These are phyloP conservation scores for Dioszegia crocea DNA, from an alignment of 768 basidiomycete species.

Conservation along the genomic window DNA sequence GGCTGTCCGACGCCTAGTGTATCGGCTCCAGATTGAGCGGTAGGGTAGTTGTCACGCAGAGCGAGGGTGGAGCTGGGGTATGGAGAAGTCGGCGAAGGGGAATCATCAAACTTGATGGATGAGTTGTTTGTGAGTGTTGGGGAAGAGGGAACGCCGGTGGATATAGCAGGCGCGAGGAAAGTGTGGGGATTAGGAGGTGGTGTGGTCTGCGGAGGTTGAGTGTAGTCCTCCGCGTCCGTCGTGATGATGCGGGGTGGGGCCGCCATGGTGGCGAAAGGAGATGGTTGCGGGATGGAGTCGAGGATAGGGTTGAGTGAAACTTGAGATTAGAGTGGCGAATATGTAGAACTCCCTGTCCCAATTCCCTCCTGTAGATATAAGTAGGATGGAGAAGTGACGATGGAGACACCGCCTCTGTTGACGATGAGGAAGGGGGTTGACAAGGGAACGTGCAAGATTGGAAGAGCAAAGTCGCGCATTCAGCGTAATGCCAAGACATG, in stretches of 20 bases:
- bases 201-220: neutral
- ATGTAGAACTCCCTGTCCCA: neutral
- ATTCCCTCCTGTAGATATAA: neutral
- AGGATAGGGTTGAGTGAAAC: neutral
- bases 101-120: neutral
- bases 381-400: neutral
- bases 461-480: constrained; percentile 1
- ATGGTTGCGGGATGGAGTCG: neutral
- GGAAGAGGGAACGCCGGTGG: constrained; percentile 10
- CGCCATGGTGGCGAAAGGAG: neutral
- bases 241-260: constrained; percentile 38
- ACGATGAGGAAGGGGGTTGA: neutral
- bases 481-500: constrained; percentile 9
- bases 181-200: constrained; percentile 1
- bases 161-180: constrained; percentile 9
- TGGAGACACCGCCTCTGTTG: constrained; percentile 1
- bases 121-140: constrained; percentile 2
- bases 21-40: constrained; percentile 30
- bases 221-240: constrained; percentile 29
- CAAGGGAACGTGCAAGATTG: neutral
- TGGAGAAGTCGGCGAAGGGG: constrained; percentile 22
- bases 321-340: neutral
- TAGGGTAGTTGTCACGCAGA: constrained; percentile 45
- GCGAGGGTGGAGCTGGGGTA: constrained; percentile 29
- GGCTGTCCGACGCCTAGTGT: constrained; percentile 21